phyloP scores from a whole-genome alignment of 2,329 filamentous ascomycete genomes.

The Epichloe typhina region DNA sequence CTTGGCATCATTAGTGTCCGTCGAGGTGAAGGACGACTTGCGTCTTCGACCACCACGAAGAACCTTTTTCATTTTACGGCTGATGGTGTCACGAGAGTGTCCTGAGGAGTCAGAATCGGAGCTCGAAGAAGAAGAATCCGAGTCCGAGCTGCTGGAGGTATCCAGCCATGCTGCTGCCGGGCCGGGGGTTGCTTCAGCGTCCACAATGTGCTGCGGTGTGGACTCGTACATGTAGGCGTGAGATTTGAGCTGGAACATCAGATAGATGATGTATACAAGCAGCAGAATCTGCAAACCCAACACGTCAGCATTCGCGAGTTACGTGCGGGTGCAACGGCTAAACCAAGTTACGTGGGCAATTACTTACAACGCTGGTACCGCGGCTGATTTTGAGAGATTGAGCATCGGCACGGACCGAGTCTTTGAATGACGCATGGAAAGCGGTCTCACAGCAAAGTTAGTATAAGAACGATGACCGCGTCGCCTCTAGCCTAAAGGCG shows the following conservation, averaged over 20 bases:
- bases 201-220: conserved; percentile 83
- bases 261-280: conserved; percentile 69
- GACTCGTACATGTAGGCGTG: conserved; percentile 88
- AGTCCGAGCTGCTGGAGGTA: conserved; percentile 45
- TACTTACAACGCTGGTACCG: conserved; percentile 68
- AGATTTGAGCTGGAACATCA: conserved; percentile 83
- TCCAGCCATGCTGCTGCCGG: conserved; percentile 73
- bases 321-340: background rate
- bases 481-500: background rate
- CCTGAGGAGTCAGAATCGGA: conserved; percentile 56
- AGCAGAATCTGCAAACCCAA: conserved; percentile 46
- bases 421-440: conserved; percentile 76
- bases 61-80: conserved; percentile 62
- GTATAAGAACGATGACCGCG: conserved; percentile 14
- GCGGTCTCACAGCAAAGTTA: conserved; percentile 45
- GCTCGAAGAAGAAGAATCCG: conserved; percentile 43
- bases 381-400: conserved; percentile 75
- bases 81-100: conserved; percentile 47
- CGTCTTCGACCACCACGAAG: conserved; percentile 58
- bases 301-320: background rate
- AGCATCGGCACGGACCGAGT: conserved; percentile 46
- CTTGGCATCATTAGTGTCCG: conserved; percentile 34
- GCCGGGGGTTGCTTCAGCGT: conserved; percentile 84
- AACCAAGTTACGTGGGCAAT: conserved; percentile 9
- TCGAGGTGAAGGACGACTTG: conserved; percentile 64